Conservation (phyloP, 768 basidiomycete species). For the Lentinula sp. region DNA sequence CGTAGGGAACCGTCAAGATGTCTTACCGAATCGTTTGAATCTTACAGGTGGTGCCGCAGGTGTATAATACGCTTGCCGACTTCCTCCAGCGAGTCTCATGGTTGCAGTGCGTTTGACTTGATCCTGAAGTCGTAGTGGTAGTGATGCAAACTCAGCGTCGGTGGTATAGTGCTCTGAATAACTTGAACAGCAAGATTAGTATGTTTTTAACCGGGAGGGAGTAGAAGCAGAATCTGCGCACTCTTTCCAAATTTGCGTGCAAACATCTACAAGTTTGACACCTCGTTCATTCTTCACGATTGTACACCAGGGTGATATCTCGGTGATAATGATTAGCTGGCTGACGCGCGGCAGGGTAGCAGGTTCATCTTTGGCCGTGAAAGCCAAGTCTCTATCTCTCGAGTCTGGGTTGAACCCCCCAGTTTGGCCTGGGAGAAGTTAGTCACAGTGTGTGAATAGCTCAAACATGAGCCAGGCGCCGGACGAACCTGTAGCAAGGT, state of each 20-base stretch:
- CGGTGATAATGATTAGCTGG: constrained; percentile 52
- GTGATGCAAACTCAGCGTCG: constrained; percentile 53
- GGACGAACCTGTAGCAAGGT: constrained; percentile 55
- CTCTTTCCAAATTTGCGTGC: constrained; percentile 70
- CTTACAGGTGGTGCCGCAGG: constrained; percentile 40
- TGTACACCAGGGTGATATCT: constrained; percentile 73
- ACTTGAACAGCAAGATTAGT: constrained; percentile 26
- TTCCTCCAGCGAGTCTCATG: constrained; percentile 20
- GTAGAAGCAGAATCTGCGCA: constrained; percentile 27
- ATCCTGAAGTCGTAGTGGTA: constrained; percentile 64
- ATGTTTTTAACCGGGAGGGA: background rate
- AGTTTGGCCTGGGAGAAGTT: constrained; percentile 40
- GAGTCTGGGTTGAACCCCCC: constrained; percentile 56
- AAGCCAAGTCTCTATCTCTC: constrained; percentile 53
- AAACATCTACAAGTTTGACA: constrained; percentile 75
- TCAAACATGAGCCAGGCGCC: background rate
- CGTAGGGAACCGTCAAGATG: background rate
- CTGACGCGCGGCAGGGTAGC: constrained; percentile 63
- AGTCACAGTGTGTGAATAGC: background rate
- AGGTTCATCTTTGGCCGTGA: constrained; percentile 51
- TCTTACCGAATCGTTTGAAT: constrained; percentile 58
- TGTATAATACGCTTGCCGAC: constrained; percentile 40
- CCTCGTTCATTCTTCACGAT: constrained; percentile 65
- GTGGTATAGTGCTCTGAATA: constrained; percentile 67
- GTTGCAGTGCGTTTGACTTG: constrained; percentile 59